Base-by-base conservation (phyloP, 1,284 basidiomycete genomes). In the Tremellales sp. region DNA sequence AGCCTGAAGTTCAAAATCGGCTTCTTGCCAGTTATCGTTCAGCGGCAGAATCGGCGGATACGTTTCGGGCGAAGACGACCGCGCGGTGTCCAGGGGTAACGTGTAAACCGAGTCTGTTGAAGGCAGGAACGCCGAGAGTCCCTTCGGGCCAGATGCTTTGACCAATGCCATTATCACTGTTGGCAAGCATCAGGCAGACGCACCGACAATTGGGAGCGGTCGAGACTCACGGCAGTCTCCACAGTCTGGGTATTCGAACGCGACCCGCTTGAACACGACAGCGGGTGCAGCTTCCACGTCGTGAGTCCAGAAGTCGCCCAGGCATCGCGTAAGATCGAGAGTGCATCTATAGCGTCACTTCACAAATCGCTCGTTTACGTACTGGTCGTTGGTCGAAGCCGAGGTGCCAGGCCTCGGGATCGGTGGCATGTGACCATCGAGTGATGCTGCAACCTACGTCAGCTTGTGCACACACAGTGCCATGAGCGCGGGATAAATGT, bases 141-240 rank as follows among this genome's bases (percentile, higher is more conserved):
- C 78, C 2, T 73, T 55, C 1, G 66, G 60, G 1, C 79, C 79
- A 39, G 77, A 79, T 0, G 73, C 68, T 15, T 72, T 70, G 3
- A 79, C 72, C 7, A 81, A 68, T 0, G 77, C 77, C 46, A 73
- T 72, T 42, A 79, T 74, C 33, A 79, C 78, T 80, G 48, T 3
- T 21, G 19, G 35, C 41, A 22, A 49, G 8, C 11, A 19, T 26
- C 23, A n/a, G 25, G 27, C 23, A 22, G 33, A 19, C 44, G 17
- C 44, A 46, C 43, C 22, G 19, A 46, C n/a, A 15, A 22, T 10
- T n/a, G n/a, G n/a, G 22, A 13, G 21, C 13, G 27, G 10, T 5
- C 19, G 12, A 11, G 2, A 75, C 78, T 54, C 49, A 80, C 79
- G 53, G 61, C 79, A 80, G 55, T 80, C 79, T 15, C 79, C 79